These are phyloP conservation scores for Gossypium thurberi DNA, from an alignment of 345 rosid genomes.

Conservation along the genomic window DNA sequence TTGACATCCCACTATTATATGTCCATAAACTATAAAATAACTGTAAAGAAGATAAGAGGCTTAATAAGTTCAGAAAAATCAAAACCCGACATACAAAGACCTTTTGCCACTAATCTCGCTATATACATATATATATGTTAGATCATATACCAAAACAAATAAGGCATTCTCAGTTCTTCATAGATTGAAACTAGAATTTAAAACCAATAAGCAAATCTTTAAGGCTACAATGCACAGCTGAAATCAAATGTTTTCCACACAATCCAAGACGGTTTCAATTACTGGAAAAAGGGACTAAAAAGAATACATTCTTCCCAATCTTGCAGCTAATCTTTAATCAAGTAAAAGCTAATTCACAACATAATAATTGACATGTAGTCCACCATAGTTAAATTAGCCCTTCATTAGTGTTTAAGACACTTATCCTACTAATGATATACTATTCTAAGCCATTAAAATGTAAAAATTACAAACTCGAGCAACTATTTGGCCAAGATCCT, in stretches of 20 bases:
- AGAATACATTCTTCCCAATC: not conserved
- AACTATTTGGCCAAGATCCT: not conserved
- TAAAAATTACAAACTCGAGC: not conserved
- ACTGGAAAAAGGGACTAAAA: not conserved
- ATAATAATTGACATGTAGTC: conserved; percentile 1
- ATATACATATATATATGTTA: not conserved
- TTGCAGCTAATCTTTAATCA: not conserved
- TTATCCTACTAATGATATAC: not conserved
- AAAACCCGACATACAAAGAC: not conserved
- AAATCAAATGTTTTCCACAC: not conserved
- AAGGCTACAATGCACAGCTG: not conserved
- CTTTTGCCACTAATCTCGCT: not conserved
- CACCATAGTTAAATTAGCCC: not conserved
- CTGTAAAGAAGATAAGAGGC: too few species aligned
- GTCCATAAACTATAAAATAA: not conserved
- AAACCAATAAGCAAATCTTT: not conserved
- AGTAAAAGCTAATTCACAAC: not conserved
- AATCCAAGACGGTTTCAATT: not conserved
- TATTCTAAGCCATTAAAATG: not conserved
- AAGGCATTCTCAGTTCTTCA: not conserved
- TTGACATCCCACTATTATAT: not conserved
- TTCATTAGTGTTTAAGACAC: not conserved
- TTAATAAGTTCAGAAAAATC: not conserved
- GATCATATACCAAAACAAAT: not conserved
- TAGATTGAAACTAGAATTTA: not conserved